Evolutionary conservation across 176 grass and related monocot genomes (phyloP), one percentile per base, ranked within the genome.

Genomic region (Triticum turgidum): DNA sequence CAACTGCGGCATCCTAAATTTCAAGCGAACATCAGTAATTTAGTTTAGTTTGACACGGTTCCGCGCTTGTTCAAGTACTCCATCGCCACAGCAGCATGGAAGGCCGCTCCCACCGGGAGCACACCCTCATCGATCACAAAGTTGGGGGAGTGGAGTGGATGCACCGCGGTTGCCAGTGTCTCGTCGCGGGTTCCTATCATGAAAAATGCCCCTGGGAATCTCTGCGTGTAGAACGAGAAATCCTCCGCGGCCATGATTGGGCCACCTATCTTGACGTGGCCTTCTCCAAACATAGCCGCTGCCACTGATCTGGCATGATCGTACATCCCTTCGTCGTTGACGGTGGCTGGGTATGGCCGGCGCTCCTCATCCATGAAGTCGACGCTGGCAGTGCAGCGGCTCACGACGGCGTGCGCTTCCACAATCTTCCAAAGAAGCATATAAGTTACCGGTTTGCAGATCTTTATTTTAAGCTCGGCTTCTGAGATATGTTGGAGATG

Each of bases 331-430:
- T 74, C 12, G 42, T 74, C 22, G 42, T 74, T 74, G 13, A 74
- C 15, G 41, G 71, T 74, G 42, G 71, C 71, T 27, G 71, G 71
- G 71, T 74, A 74, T 74, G 71, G 71, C 22, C 22, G 41, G 22
- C 42, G 2, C 71, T 49, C 71, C 71, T 49, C 71, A 11, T 74
- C 71, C 71, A 74, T 74, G 71, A 74, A 74, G 42, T 74, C 71
- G 22, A 74, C 12, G 22, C 24, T 15, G 24, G 13, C 42, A 1
- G 13, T 14, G 45, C 71, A 74, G 24, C 71, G 41, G 71, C 25
- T 74, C 41, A 47, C 12, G 71, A 29, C 27, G 71, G 6, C 41
- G 13, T 74, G 71, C 14, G 41, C 22, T 74, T 74, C 71, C 1
- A 74, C 27, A 44, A 27, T 49, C 71, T 74, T 49, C 12, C 41